A percentile compares a stretch with the other conserved stretches of the same genome.
These are phyloP conservation scores for Pseudopithomyces chartarum DNA, from an alignment of 2,329 filamentous ascomycete species.

Conservation along the genomic window DNA sequence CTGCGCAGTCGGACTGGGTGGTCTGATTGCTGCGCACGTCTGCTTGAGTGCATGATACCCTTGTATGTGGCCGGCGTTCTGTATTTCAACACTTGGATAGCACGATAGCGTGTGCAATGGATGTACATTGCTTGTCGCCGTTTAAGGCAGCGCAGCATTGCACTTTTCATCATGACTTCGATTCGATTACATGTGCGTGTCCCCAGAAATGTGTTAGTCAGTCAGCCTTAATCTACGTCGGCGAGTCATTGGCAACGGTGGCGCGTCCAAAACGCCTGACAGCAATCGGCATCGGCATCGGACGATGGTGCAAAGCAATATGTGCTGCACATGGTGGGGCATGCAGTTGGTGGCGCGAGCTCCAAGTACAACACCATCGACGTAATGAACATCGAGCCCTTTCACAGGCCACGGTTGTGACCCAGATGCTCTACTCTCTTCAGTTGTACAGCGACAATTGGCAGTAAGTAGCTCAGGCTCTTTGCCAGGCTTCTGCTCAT, in stretches of 20 bases:
- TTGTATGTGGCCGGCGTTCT: constrained; percentile 5
- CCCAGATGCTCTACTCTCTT: neutral
- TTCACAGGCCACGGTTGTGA: neutral
- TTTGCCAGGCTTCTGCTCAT: neutral
- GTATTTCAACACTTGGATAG: constrained; percentile 2
- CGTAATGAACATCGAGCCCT: neutral
- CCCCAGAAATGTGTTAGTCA: neutral
- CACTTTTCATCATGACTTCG: neutral
- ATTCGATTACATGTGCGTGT: neutral
- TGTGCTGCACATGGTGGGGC: constrained; percentile 9
- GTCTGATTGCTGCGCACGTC: constrained; percentile 14
- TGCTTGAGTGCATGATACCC: constrained; percentile 19
- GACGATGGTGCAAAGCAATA: constrained; percentile 8
- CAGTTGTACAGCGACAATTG: neutral
- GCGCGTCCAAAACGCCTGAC: neutral
- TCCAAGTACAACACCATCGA: constrained; percentile 14
- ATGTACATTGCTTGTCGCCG: no score
- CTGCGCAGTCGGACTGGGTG: constrained; percentile 3
- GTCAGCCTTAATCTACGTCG: neutral
- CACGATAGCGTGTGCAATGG: neutral
- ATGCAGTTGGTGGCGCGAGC: constrained; percentile 13
- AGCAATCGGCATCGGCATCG: neutral
- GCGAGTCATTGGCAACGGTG: constrained; percentile 6
- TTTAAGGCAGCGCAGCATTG: no score
- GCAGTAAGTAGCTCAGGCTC: neutral